Base-by-base conservation (phyloP, 768 basidiomycete genomes). In the Suillus discolor region DNA sequence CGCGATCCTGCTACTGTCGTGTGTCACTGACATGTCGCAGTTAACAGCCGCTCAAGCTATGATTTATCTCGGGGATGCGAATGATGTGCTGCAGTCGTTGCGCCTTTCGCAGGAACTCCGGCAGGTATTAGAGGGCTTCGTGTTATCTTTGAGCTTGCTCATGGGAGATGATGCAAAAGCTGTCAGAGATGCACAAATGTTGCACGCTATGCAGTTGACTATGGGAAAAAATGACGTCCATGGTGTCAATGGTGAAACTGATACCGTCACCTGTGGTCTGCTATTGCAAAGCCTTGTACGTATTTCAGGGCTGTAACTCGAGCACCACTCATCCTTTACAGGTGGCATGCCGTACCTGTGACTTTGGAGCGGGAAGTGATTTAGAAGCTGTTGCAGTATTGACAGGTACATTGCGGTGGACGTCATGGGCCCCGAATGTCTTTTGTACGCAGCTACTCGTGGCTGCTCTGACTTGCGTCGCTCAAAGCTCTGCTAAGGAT, bases 381-480 rank as follows among this genome's bases (percentile, higher is more conserved):
- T 70, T 74, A 63, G 80, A 85, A 69, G 81, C 84, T 16, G 83
- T 85, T 45, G 84, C 84, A 34, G 68, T 89, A 41, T 77, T 92
- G 38, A 80, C 88, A 36, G 83, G 83, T 39, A 75, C 83, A 45
- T 85, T 87, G 68, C 81, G 88, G 71, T 88, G 86, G 83, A 85
- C 84, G 15, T 85, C 86, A 16, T 88, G 88, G 87, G 78, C 88
- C 23, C 83, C 89, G 23, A 79, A 81, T 2, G 84, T 84, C 25
- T 92, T 89, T 72, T 90, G 88, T 66, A 88, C 86, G 0, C 92
- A 92, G 69, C 74, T 92, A 54, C 77, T 93, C 36, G 78, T 88
- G 23, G 82, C 90, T 4, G 86, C 89, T 4, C 78, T 91, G 66
- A 83, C 83, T 8, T 90, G 86, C 69, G 78, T 93, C 25, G 81